Evolutionary conservation across 371 early-diverging fungal species (phyloP).

Genomic region (Mucor sp.): DNA sequence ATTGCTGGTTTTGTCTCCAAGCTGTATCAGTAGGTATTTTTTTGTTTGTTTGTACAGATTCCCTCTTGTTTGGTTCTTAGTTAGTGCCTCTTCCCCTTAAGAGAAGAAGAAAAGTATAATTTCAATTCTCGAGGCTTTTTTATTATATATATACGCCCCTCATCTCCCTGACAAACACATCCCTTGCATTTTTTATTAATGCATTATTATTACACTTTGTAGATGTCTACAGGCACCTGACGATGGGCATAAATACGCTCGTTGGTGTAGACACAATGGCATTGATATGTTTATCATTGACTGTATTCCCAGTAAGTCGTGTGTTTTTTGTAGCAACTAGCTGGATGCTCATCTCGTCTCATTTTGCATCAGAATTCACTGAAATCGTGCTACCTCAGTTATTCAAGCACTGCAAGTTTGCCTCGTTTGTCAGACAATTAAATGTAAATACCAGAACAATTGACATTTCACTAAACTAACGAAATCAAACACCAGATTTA

Average conservation of each 20-base stretch:
- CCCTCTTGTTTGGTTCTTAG: not conserved
- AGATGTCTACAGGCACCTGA: conserved; percentile 40
- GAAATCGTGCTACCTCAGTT: conserved; percentile 44
- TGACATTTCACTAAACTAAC: not conserved
- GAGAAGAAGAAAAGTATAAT: no score
- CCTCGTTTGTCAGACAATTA: conserved; percentile 53
- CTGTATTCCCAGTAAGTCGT: conserved; percentile 36
- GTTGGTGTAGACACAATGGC: conserved; percentile 42
- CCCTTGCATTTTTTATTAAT: not conserved
- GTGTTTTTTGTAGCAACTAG: no score
- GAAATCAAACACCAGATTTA: conserved; percentile 36
- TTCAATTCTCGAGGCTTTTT: conserved; percentile 2
- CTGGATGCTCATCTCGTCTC: no score
- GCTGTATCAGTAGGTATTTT: conserved; percentile 35
- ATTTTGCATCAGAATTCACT: conserved; percentile 36
- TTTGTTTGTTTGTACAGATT: not conserved
- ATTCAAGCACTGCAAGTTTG: conserved; percentile 56
- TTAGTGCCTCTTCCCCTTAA: not conserved
- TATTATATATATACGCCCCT: not conserved
- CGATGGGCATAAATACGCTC: conserved; percentile 39
- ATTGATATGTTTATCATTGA: conserved; percentile 47
- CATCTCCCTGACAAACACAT: conserved; percentile 11
- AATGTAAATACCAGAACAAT: conserved; percentile 33
- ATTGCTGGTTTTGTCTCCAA: conserved; percentile 46
- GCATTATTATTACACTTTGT: not conserved